Evolutionary conservation across 2,329 filamentous ascomycete genomes (phyloP).

Genomic region (Drechslerella dactyloides): DNA sequence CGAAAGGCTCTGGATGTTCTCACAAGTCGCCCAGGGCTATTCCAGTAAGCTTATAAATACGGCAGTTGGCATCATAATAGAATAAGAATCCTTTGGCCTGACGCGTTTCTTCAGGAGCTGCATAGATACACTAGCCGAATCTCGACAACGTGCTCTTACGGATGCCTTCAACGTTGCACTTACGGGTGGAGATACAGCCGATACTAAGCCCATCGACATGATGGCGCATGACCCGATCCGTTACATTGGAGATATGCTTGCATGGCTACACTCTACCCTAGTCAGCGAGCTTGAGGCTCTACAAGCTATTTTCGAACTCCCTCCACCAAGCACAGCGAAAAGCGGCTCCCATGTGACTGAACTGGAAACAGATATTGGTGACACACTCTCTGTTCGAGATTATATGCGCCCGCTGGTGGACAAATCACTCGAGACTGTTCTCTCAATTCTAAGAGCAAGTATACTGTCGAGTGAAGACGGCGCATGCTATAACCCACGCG

Average conservation of each 20-base stretch:
- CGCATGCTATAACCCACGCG: conserved; percentile 2
- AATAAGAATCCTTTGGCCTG: conserved; percentile 16
- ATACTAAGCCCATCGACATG: conserved; percentile 88
- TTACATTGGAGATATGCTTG: conserved; percentile 96
- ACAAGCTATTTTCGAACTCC: conserved; percentile 86
- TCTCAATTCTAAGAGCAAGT: conserved; percentile 53
- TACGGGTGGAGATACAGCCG: conserved; percentile 70
- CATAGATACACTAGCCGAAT: conserved; percentile 89
- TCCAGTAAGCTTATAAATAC: conserved; percentile 66
- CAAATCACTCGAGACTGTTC: conserved; percentile 64
- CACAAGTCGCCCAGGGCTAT: conserved; percentile 85
- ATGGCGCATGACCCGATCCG: conserved; percentile 88
- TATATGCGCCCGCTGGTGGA: conserved; percentile 71
- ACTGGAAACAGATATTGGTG: conserved; percentile 75
- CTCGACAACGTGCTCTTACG: conserved; percentile 81
- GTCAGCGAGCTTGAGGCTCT: conserved; percentile 93
- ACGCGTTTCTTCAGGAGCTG: conserved; percentile 65
- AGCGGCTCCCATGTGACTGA: conserved; percentile 79
- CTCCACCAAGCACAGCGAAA: conserved; percentile 76
- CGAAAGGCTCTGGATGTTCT: conserved; percentile 82
- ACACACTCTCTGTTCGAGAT: conserved; percentile 63
- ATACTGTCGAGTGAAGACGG: neutral
- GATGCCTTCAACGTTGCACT: conserved; percentile 88
- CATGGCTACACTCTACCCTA: conserved; percentile 91
- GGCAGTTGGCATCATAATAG: too few species aligned